Conservation (phyloP, 2,329 filamentous ascomycete species). For the Colletotrichum sojae region DNA sequence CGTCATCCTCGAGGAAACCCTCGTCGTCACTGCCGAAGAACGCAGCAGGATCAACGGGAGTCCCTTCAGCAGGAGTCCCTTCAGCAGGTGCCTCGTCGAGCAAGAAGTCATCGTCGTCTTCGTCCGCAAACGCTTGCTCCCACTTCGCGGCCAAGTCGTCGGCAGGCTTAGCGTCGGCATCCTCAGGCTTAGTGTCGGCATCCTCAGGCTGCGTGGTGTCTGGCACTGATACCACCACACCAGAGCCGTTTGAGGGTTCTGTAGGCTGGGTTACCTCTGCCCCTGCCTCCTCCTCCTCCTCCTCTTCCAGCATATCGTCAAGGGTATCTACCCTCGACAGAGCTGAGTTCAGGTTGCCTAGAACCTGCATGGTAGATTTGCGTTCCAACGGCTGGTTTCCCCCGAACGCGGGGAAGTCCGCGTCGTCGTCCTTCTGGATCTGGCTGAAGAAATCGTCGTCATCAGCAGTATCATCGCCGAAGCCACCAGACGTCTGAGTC, state of each 20-base stretch:
- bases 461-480: conserved; percentile 62
- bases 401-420: conserved; percentile 45
- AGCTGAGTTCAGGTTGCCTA: conserved; percentile 63
- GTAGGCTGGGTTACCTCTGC: background rate
- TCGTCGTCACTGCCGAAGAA: conserved; percentile 89
- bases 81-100: conserved; percentile 67
- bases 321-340: conserved; percentile 44
- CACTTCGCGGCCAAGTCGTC: conserved; percentile 85
- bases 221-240: background rate
- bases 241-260: background rate
- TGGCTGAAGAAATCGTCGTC: conserved; percentile 76
- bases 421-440: conserved; percentile 53
- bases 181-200: conserved; percentile 42
- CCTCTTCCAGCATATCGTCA: conserved; percentile 51
- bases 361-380: conserved; percentile 79
- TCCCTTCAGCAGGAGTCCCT: conserved; percentile 56
- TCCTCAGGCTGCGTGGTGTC: conserved; percentile 34
- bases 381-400: conserved; percentile 64
- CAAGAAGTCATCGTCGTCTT: conserved; percentile 78
- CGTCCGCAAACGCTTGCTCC: conserved; percentile 83
- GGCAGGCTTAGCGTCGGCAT: conserved; percentile 49
- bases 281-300: conserved; percentile 39
- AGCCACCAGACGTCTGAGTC: conserved; percentile 43
- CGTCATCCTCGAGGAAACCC: conserved; percentile 83
- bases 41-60: conserved; percentile 71